phyloP scores from a whole-genome alignment of 345 rosid species.

The Zanthoxylum bungeanum region DNA sequence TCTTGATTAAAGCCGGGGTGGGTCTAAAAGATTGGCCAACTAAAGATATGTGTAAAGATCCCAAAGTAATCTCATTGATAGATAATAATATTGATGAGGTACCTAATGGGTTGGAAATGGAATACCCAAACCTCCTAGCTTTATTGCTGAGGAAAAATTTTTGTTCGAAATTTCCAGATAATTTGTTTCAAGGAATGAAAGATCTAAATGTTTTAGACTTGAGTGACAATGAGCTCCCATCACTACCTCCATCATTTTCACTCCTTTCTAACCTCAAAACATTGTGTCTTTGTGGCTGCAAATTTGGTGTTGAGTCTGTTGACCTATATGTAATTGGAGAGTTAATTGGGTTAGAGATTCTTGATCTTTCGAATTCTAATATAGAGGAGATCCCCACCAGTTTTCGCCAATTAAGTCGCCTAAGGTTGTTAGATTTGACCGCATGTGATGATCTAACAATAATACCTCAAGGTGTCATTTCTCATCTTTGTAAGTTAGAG shows the following conservation, averaged over 20 bases:
- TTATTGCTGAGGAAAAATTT: neutral
- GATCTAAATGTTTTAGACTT: slow-evolving; percentile 1
- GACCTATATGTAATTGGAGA: neutral
- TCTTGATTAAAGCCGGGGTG: neutral
- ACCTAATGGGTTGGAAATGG: neutral
- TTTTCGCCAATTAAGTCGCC: neutral
- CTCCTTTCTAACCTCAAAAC: neutral
- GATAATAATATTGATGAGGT: neutral
- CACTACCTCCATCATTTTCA: neutral
- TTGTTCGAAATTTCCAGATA: neutral
- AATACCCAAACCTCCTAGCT: neutral
- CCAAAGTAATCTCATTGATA: slow-evolving; percentile 7
- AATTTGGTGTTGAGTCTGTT: too few relatives aligned
- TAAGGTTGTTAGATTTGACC: neutral
- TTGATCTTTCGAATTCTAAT: neutral
- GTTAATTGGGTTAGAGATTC: neutral
- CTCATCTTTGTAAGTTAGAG: neutral
- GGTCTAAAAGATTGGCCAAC: neutral
- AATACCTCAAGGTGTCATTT: neutral
- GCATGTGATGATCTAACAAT: neutral
- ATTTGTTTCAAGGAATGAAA: slow-evolving; percentile 2
- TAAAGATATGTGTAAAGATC: neutral
- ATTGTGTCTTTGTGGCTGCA: neutral
- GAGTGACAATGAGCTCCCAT: neutral
- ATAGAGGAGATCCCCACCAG: neutral